phyloP scores from a whole-genome alignment of 1,139 yeast species.

The Kodamaea alishanica region DNA sequence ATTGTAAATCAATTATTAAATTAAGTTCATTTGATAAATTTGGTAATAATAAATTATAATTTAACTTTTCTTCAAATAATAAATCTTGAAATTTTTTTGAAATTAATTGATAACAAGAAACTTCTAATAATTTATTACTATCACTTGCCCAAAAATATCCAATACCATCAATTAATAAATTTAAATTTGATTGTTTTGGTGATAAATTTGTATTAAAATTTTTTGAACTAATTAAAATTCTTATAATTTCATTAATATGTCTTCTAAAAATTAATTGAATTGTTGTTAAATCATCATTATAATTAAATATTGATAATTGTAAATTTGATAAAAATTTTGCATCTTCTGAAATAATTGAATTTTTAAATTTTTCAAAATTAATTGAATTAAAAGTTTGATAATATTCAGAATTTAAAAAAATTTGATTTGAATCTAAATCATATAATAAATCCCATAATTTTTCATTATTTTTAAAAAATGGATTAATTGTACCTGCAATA shows the following conservation, averaged over 20 bases:
- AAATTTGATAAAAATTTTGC: constrained; percentile 45
- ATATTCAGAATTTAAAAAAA: constrained; percentile 25
- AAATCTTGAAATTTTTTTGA: constrained; percentile 37
- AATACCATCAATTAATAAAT: constrained; percentile 39
- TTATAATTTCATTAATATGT: constrained; percentile 44
- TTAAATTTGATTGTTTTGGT: constrained; percentile 23
- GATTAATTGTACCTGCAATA: constrained; percentile 67
- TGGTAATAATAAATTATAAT: constrained; percentile 35
- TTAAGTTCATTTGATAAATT: constrained; percentile 42
- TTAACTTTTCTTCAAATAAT: constrained; percentile 31
- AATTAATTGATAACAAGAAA: constrained; percentile 43
- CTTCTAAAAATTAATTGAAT: constrained; percentile 46
- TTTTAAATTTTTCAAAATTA: constrained; percentile 18
- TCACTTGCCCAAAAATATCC: constrained; percentile 47
- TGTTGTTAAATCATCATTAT: constrained; percentile 49
- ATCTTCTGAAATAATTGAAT: constrained; percentile 46
- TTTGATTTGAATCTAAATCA: constrained; percentile 52
- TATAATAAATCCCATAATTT: constrained; percentile 57
- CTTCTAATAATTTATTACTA: constrained; percentile 38
- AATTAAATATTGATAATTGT: constrained; percentile 42
- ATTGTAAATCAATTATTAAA: constrained; percentile 44
- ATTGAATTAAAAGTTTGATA: constrained; percentile 3
- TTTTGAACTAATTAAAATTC: constrained; percentile 40
- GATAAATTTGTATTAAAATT: constrained; percentile 27
- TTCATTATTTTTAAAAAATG: constrained; percentile 58